Evolutionary conservation across 1,284 basidiomycete genomes (phyloP).

Genomic region (Laetiporus sulphureus): DNA sequence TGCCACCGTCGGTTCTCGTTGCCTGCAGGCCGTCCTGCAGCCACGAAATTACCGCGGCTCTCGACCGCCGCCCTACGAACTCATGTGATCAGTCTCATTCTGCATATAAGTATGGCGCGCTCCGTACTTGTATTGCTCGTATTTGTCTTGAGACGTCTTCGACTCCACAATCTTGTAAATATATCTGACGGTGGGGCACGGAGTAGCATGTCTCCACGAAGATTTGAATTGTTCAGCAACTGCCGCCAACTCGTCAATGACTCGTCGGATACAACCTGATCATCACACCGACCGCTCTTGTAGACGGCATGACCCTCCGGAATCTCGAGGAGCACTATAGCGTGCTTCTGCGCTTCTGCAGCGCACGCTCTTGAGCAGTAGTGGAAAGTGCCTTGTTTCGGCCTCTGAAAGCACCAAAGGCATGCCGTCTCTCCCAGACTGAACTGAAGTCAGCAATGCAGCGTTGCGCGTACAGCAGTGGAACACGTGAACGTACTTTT

Average conservation of each 20-base stretch:
- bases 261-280: not conserved
- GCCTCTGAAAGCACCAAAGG: conserved; percentile 45
- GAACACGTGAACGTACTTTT: too few relatives aligned
- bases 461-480: too few relatives aligned
- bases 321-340: conserved; percentile 52
- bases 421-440: conserved; percentile 39
- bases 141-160: conserved; percentile 39
- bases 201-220: conserved; percentile 57
- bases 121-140: conserved; percentile 52
- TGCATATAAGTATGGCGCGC: not conserved
- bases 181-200: conserved; percentile 45
- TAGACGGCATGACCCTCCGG: conserved; percentile 52
- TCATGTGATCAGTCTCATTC: not conserved
- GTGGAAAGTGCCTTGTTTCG: conserved; percentile 46
- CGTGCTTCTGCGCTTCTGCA: conserved; percentile 43
- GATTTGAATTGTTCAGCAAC: conserved; percentile 58
- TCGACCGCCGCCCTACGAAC: conserved; percentile 43
- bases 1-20: conserved; percentile 61
- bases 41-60: conserved; percentile 45
- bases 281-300: conserved; percentile 42
- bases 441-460: conserved; percentile 1
- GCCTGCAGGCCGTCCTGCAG: conserved; percentile 43
- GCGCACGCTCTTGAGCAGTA: conserved; percentile 51
- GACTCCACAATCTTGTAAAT: conserved; percentile 55
- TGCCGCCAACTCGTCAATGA: too few relatives aligned